These are phyloP conservation scores for Thalia dealbata DNA, from an alignment of 176 grass and related monocot species.

Conservation along the genomic window DNA sequence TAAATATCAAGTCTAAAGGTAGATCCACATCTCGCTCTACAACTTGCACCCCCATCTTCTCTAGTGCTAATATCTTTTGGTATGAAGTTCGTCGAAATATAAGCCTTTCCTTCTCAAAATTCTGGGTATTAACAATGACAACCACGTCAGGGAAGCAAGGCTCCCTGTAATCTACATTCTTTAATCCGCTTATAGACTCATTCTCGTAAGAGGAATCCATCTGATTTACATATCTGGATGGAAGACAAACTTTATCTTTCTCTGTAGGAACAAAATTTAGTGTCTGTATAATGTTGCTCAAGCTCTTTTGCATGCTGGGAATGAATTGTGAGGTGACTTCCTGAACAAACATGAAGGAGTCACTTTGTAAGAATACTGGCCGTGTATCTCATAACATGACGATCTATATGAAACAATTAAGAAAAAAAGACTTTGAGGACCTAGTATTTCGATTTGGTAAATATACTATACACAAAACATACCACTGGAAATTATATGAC, in stretches of 20 bases:
- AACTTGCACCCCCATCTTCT: conserved; percentile 71
- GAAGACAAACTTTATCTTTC: conserved; percentile 41
- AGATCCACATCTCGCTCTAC: conserved; percentile 80
- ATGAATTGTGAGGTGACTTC: conserved; percentile 8
- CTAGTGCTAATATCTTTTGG: conserved; percentile 79
- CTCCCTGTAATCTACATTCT: conserved; percentile 19
- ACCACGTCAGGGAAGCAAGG: conserved; percentile 31
- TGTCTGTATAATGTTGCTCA: conserved; percentile 26
- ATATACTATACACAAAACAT: neutral
- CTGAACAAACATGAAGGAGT: neutral
- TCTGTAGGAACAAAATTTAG: conserved; percentile 32
- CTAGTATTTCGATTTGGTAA: neutral
- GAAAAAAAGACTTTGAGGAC: neutral
- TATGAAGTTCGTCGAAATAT: conserved; percentile 79
- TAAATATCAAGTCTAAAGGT: conserved; percentile 70
- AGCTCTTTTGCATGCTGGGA: conserved; percentile 7
- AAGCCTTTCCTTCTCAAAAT: conserved; percentile 59
- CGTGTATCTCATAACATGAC: neutral
- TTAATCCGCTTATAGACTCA: conserved; percentile 33
- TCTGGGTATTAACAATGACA: conserved; percentile 83
- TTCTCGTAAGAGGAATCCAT: conserved; percentile 30
- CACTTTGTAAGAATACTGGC: neutral
- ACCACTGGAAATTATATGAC: neutral
- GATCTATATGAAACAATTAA: neutral
- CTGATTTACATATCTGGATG: conserved; percentile 49